Conservation (phyloP, 192 early-diverging fungal genomes). For the Spizellomyces sp. region DNA sequence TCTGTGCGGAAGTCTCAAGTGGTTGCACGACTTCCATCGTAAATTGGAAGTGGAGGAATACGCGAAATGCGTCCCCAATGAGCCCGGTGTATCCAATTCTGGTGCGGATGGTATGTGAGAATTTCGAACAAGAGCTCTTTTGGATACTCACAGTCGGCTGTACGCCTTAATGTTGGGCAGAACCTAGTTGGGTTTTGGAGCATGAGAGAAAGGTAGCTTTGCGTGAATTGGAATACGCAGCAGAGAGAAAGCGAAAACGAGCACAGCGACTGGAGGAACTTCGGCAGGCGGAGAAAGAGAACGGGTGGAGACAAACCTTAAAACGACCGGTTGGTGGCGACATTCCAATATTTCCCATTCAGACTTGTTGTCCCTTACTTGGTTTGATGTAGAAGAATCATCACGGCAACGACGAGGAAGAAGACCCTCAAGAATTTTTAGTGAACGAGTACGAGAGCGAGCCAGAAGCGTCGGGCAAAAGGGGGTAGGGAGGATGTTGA, state of each 20-base stretch:
- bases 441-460: too few species aligned
- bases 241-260: constrained; percentile 31
- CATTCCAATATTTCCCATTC: too few species aligned
- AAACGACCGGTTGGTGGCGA: too few species aligned
- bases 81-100: too few species aligned
- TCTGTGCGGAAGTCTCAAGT: constrained; percentile 81
- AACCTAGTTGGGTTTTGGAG: constrained; percentile 17
- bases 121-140: constrained; percentile 1
- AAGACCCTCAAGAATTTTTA: too few species aligned
- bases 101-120: too few species aligned
- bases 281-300: constrained; percentile 36
- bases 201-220: not conserved
- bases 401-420: too few species aligned
- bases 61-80: not conserved
- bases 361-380: too few species aligned
- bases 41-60: constrained; percentile 35
- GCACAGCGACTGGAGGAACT: constrained; percentile 40
- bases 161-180: not conserved
- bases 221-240: constrained; percentile 23
- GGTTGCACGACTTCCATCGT: constrained; percentile 64
- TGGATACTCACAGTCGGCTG: not conserved
- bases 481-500: too few species aligned
- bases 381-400: too few species aligned
- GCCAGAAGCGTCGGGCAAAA: too few species aligned
- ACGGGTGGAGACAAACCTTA: not conserved